A percentile compares a stretch with the other conserved stretches of the same genome.
Evolutionary conservation across 768 basidiomycete species (phyloP).

Genomic region (Lactarius trivialis): DNA sequence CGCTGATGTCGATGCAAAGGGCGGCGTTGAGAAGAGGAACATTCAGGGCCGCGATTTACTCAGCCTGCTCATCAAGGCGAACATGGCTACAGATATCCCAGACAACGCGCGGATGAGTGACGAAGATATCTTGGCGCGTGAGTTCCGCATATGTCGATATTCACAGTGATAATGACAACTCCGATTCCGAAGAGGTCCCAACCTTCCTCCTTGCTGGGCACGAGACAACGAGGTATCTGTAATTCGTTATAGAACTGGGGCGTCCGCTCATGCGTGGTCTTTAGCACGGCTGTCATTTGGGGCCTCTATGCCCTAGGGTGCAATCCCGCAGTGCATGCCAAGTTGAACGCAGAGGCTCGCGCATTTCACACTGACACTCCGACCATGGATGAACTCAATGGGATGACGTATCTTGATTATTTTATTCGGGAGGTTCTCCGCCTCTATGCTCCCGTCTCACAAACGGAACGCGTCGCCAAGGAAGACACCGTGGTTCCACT

Average conservation of each 20-base stretch:
- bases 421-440: slow-evolving; percentile 18
- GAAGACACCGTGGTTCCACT: slow-evolving; percentile 22
- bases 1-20: slow-evolving; percentile 22
- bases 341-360: slow-evolving; percentile 53
- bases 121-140: slow-evolving; percentile 53
- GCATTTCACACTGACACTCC: slow-evolving; percentile 48
- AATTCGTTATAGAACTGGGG: neutral
- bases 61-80: slow-evolving; percentile 54
- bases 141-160: slow-evolving; percentile 22
- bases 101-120: slow-evolving; percentile 52
- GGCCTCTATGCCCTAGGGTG: slow-evolving; percentile 49
- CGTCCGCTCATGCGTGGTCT: neutral
- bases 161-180: neutral
- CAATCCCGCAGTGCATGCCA: slow-evolving; percentile 42
- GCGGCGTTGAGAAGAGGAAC: slow-evolving; percentile 31
- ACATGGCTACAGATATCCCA: slow-evolving; percentile 54
- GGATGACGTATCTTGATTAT: slow-evolving; percentile 56
- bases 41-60: slow-evolving; percentile 47
- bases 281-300: slow-evolving; percentile 45
- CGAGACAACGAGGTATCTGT: slow-evolving; percentile 45
- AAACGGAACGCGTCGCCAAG: slow-evolving; percentile 9
- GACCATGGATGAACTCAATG: slow-evolving; percentile 61
- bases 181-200: slow-evolving; percentile 42
- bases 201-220: slow-evolving; percentile 58
- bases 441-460: slow-evolving; percentile 20